These are phyloP conservation scores for Lichina pygmaea DNA, from an alignment of 495 filamentous ascomycete species.

Conservation along the genomic window DNA sequence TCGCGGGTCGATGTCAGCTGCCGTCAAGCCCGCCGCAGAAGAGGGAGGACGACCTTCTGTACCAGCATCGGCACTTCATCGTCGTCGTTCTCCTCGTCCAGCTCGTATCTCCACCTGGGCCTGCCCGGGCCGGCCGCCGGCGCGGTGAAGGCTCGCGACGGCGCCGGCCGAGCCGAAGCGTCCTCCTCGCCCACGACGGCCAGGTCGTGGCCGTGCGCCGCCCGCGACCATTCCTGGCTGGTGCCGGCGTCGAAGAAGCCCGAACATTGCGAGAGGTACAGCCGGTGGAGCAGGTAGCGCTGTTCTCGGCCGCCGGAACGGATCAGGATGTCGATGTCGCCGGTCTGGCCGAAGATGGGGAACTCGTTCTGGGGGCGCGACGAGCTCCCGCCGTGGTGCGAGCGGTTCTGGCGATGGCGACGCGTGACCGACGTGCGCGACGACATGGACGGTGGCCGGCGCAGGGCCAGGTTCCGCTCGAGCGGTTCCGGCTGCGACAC, in stretches of 20 bases:
- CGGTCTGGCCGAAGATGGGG: slow-evolving; percentile 66
- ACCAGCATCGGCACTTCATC: slow-evolving; percentile 74
- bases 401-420: slow-evolving; percentile 48
- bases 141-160: not conserved
- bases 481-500: slow-evolving; percentile 44
- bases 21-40: not conserved
- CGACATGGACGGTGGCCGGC: slow-evolving; percentile 30
- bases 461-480: slow-evolving; percentile 23
- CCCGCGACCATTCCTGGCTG: slow-evolving; percentile 57
- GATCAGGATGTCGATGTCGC: slow-evolving; percentile 75
- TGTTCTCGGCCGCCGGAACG: slow-evolving; percentile 42
- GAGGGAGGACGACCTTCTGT: slow-evolving; percentile 30
- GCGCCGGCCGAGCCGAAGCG: slow-evolving; percentile 7
- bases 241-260: slow-evolving; percentile 84
- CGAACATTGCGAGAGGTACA: slow-evolving; percentile 68
- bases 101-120: slow-evolving; percentile 60
- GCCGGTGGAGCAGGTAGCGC: slow-evolving; percentile 59
- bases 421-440: slow-evolving; percentile 29
- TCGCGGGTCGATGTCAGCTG: not conserved
- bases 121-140: slow-evolving; percentile 13
- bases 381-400: slow-evolving; percentile 40
- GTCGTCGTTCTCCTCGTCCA: slow-evolving; percentile 39
- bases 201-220: slow-evolving; percentile 14
- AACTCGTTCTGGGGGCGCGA: slow-evolving; percentile 58
- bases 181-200: slow-evolving; percentile 31